Evolutionary conservation across 768 basidiomycete species (phyloP), one percentile per base, ranked within the genome.

Genomic region (Cystobasidium onofrii): DNA sequence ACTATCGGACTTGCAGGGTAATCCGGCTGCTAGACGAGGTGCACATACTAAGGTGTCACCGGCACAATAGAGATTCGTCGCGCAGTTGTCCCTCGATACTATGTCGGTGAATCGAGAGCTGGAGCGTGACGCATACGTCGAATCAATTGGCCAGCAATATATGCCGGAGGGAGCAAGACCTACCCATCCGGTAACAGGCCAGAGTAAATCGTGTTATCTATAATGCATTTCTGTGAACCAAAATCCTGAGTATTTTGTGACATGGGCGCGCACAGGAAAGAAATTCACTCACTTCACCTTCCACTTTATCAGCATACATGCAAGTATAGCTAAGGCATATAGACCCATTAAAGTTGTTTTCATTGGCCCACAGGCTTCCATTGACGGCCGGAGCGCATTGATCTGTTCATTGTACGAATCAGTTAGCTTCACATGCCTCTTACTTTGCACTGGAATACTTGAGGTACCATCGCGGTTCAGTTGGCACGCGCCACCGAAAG

Each of bases 391-490:
- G 83, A 78, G 85, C 83, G 78, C 91, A 93, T 82, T 92, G 85
- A 77, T 95, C 92, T 93, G 77, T 0, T 73, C n/a, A n/a, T n/a
- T n/a, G n/a, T n/a, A n/a, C n/a, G n/a, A n/a, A n/a, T n/a, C n/a
- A n/a, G n/a, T n/a, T n/a, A n/a, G n/a, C n/a, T n/a, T n/a, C n/a
- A n/a, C n/a, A n/a, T n/a, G n/a, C n/a, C n/a, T n/a, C n/a, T n/a
- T n/a, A n/a, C n/a, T n/a, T n/a, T n/a, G n/a, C n/a, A n/a, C n/a
- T n/a, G n/a, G n/a, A n/a, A n/a, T n/a, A n/a, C n/a, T n/a, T n/a
- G n/a, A n/a, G n/a, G n/a, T n/a, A 90, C 91, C 90, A 81, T 93
- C 91, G 66, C 91, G 87, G 79, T 92, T 89, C 74, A 93, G 85
- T 81, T 93, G 91, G 82, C 91, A 93, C 33, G 84, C 79, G 75